phyloP scores from a whole-genome alignment of 495 filamentous ascomycete genomes.

The Aspergillus panamensis region DNA sequence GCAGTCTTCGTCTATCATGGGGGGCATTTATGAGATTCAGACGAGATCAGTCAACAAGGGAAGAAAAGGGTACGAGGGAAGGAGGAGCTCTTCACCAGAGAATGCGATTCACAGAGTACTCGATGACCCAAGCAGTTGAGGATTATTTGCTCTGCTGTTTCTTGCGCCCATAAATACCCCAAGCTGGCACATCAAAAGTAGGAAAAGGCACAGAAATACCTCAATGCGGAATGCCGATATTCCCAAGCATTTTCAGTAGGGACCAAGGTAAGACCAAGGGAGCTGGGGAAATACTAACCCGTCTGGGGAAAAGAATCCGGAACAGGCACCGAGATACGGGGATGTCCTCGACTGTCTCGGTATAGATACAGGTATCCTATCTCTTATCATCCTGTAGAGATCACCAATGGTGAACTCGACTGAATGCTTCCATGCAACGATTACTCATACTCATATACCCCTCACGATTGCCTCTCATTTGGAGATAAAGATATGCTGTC shows the following conservation, averaged over 20 bases:
- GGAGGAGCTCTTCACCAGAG: too few species aligned
- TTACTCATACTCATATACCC: not conserved
- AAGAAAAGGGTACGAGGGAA: too few species aligned
- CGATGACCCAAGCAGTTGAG: too few species aligned
- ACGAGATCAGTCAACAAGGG: too few species aligned
- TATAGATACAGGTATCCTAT: too few species aligned
- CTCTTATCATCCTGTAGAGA: not conserved
- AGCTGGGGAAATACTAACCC: conserved; percentile 22
- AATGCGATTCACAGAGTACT: too few species aligned
- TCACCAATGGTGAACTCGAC: not conserved
- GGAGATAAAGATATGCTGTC: not conserved
- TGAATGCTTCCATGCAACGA: not conserved
- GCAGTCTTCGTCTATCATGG: too few species aligned
- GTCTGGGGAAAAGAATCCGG: conserved; percentile 24
- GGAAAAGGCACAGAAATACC: too few species aligned
- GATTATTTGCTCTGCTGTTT: too few species aligned
- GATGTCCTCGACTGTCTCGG: not conserved
- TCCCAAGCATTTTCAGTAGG: not conserved
- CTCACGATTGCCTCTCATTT: conserved; percentile 7
- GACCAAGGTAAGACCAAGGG: not conserved
- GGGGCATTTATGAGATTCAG: too few species aligned
- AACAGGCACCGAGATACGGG: not conserved
- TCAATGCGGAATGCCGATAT: not conserved
- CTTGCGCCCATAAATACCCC: too few species aligned
- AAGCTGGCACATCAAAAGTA: too few species aligned